phyloP scores from a whole-genome alignment of 345 rosid genomes.

The Euclidium syriacum region DNA sequence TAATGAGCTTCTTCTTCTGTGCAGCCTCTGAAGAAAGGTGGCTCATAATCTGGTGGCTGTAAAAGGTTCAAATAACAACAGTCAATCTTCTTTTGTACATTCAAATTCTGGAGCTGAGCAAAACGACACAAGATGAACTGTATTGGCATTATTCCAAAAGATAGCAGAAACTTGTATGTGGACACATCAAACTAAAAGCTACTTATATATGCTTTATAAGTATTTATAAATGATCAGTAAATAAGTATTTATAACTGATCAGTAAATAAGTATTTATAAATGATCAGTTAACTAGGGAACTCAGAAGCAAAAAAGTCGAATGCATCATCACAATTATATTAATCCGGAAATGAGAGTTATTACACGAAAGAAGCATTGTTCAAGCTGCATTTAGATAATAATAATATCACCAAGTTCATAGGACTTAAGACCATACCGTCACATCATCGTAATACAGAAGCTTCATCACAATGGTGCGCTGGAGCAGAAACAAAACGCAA shows the following conservation, averaged over 20 bases:
- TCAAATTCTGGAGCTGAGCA: background rate
- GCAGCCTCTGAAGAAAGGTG: slow-evolving; percentile 90
- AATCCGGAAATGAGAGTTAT: background rate
- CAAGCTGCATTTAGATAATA: slow-evolving; percentile 1
- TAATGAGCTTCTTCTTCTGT: slow-evolving; percentile 75
- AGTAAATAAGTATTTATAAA: too few species aligned
- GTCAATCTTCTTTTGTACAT: slow-evolving; percentile 1
- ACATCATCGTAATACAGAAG: slow-evolving; percentile 90
- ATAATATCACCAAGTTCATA: background rate
- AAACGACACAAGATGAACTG: background rate
- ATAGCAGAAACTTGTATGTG: background rate
- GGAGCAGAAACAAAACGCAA: slow-evolving; percentile 34
- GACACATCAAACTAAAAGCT: background rate
- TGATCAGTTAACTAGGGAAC: background rate
- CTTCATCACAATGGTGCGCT: slow-evolving; percentile 97
- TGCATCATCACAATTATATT: background rate
- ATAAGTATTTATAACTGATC: background rate
- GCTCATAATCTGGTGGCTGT: slow-evolving; percentile 93
- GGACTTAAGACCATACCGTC: slow-evolving; percentile 53
- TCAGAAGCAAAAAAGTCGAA: background rate
- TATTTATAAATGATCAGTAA: background rate
- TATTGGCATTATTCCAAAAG: background rate
- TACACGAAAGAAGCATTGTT: background rate
- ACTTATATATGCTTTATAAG: background rate
- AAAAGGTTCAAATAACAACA: background rate